Conservation (phyloP, 2,329 filamentous ascomycete species). For the Hypoxylon sp. region DNA sequence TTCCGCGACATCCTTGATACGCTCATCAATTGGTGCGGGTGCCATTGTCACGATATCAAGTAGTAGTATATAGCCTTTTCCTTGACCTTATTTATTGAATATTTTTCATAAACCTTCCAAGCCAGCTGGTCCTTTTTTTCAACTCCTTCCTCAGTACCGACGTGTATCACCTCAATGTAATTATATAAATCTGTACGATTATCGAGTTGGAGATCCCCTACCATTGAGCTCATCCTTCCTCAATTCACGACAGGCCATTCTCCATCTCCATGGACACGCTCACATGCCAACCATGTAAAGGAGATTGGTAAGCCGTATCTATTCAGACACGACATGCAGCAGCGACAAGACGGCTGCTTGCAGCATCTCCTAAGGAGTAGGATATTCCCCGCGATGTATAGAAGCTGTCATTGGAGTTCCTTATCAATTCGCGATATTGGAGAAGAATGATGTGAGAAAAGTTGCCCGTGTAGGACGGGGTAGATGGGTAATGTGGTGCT, state of each 20-base stretch:
- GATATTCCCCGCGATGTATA: conserved; percentile 30
- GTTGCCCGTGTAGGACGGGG: conserved; percentile 14
- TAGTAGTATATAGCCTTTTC: not conserved
- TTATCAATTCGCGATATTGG: conserved; percentile 45
- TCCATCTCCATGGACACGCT: conserved; percentile 20
- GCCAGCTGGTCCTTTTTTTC: not conserved
- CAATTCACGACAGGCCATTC: conserved; percentile 23
- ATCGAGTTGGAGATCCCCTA: conserved; percentile 28
- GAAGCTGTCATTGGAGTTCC: conserved; percentile 34
- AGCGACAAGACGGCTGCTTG: conserved; percentile 13
- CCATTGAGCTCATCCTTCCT: conserved; percentile 27
- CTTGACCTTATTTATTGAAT: conserved; percentile 8
- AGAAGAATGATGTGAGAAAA: conserved; percentile 40
- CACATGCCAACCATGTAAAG: not conserved
- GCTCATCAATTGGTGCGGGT: conserved; percentile 72
- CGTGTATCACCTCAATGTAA: conserved; percentile 5
- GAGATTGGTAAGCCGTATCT: conserved; percentile 41
- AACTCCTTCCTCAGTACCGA: conserved; percentile 1
- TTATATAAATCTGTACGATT: conserved; percentile 30
- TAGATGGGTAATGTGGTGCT: conserved; percentile 15
- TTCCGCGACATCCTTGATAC: conserved; percentile 74
- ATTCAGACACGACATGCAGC: conserved; percentile 7
- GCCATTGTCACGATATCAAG: conserved; percentile 55
- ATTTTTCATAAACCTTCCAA: not conserved
- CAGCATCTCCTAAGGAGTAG: conserved; percentile 33